Evolutionary conservation across 164 flowering plant genomes (phyloP), one percentile per base, ranked within the genome.

Genomic region (Aristolochia californica): DNA sequence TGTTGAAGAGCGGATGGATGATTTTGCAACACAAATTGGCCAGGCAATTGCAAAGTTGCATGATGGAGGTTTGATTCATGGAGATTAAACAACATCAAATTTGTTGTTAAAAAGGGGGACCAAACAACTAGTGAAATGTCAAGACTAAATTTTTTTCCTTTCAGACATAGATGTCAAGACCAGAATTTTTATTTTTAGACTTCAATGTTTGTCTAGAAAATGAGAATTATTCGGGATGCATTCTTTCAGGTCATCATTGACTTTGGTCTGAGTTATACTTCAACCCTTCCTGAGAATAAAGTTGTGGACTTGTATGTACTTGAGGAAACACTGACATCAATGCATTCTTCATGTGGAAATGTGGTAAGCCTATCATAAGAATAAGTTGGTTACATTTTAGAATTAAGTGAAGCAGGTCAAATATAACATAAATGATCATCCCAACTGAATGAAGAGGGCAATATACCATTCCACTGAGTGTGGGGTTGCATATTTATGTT

Each of bases 271-370:
- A 94, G 97, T 77, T 88, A 77, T 70, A 90, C 82, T 16, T 94
- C 96, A 40, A 86, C 86, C 25, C 85, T 90, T 65, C 93, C 95
- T 21, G 96, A 94, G 77, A 93, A 90, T 71, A 90, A 88, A 76
- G 97, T 97, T 52, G 97, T 94, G 60, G 99, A 90, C 62, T 71
- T 94, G 53, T 94, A 88, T 71, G 95, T 94, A 44, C 84, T 94
- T 40, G 99, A 94, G 69, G 74, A 96, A 70, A 96, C 99, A 2
- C 73, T 94, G 73, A 70, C 89, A 23, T 88, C 97, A 26, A 80
- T 94, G 99, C 97, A 94, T 73, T 94, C 99, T 56, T 87, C 95
- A 11, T 94, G 97, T 71, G 96, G 96, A 51, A 74, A 84, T 72
- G 91, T 90, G 91, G 99, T 90, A 78, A 62, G 61, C 13, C 20